A percentile compares a stretch with the other conserved stretches of the same genome.
These are phyloP conservation scores for Turnera subulata DNA, from an alignment of 345 rosid species.

Conservation along the genomic window DNA sequence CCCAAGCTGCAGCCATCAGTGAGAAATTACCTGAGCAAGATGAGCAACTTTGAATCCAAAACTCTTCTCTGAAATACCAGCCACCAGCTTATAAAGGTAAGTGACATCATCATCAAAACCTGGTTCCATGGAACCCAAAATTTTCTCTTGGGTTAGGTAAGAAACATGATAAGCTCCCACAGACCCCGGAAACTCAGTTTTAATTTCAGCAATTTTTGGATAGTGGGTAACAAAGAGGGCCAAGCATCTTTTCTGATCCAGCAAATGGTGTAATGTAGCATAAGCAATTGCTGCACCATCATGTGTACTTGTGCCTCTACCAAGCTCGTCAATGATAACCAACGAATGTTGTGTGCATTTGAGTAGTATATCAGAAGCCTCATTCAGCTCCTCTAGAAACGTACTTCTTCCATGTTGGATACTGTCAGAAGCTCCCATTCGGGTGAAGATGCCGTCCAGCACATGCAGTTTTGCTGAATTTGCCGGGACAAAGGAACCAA, in stretches of 20 bases:
- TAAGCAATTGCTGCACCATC: slow-evolving; percentile 94
- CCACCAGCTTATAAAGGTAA: slow-evolving; percentile 79
- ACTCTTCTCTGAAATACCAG: slow-evolving; percentile 79
- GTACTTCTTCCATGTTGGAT: slow-evolving; percentile 94
- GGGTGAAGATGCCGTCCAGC: slow-evolving; percentile 76
- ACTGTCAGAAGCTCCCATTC: slow-evolving; percentile 96
- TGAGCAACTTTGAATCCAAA: slow-evolving; percentile 89
- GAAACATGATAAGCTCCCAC: slow-evolving; percentile 84
- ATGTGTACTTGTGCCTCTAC: slow-evolving; percentile 93
- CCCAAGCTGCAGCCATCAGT: too few species aligned
- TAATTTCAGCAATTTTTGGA: slow-evolving; percentile 70
- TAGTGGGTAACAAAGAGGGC: slow-evolving; percentile 94
- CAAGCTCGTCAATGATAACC: slow-evolving; percentile 91
- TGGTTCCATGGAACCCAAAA: slow-evolving; percentile 11
- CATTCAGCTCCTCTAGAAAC: slow-evolving; percentile 86
- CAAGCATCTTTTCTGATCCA: slow-evolving; percentile 62
- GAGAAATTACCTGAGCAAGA: slow-evolving; percentile 68
- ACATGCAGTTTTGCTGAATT: slow-evolving; percentile 68
- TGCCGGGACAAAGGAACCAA: slow-evolving; percentile 97
- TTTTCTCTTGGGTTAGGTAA: slow-evolving; percentile 53
- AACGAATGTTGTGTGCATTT: slow-evolving; percentile 67
- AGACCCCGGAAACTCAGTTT: slow-evolving; percentile 44
- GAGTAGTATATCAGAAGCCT: slow-evolving; percentile 66
- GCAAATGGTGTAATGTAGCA: slow-evolving; percentile 75
- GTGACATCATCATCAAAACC: slow-evolving; percentile 57